Base-by-base conservation (phyloP, 352 stramenopile species). In the Aphanomyces astaci region DNA sequence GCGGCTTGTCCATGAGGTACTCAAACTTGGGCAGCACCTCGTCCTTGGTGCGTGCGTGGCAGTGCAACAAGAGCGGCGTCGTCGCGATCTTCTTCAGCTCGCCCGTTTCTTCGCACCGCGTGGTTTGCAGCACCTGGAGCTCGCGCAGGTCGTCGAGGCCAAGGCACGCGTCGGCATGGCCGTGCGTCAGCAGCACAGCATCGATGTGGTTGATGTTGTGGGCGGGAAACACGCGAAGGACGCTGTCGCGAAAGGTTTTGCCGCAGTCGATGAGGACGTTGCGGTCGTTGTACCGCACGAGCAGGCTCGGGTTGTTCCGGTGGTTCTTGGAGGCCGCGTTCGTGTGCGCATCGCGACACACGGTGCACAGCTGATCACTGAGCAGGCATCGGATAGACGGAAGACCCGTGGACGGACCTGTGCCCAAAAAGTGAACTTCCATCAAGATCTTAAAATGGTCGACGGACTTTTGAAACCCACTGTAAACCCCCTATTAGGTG, bases 181-280 rank as follows among this genome's bases (percentile, higher is more conserved):
- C 87, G 52, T 96, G 87, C 1, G 87, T 96, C 31, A 96, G 72
- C n/a, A 96, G 64, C 11, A 96, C 70, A 0, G 76, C 78, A 57
- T 96, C 83, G 7, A 96, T 76, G 1, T 76, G 52, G 9, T 68
- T 72, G 4, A 90, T 74, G 19, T 79, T 74, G 30, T 90, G 68
- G 36, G 55, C 28, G 7, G 83, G 85, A 55, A 94, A 92, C 43
- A 88, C 77, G 4, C 85, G 72, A 46, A 94, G 74, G 45, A 86
- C 80, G 9, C 79, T 71, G 60, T 94, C 81, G 22, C 84, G 81
- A 71, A 96, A 96, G 25, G 87, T 96, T 69, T 96, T 96, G 64
- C 87, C 87, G 70, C 82, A 92, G 72, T 96, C 87, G 39, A 96
- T 81, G 54, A 94, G 82, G 24, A 95, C 76, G 63, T 90, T 91